Evolutionary conservation across 2,329 filamentous ascomycete genomes (phyloP), one percentile per base, ranked within the genome.

Genomic region (Fusarium caatingaense): DNA sequence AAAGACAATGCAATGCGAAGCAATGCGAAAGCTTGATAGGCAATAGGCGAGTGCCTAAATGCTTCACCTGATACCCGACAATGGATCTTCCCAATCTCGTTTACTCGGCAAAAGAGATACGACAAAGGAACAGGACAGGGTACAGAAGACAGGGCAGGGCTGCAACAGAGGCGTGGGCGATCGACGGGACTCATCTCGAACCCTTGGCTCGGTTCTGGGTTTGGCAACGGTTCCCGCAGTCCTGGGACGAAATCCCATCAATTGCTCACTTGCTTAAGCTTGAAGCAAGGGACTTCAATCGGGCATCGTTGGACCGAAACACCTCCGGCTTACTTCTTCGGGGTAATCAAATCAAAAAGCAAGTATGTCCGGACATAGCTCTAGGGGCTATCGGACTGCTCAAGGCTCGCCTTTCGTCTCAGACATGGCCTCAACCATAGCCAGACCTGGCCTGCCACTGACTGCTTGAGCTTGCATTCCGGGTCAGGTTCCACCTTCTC

Each of bases 21-120:
- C 49, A 53, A 49, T 15, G 60, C 28, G 23, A 16, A 27, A 47
- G 56, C 66, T 59, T 63, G 62, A 64, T 41, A 68, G 32, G 56
- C 58, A 69, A 60, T 67, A 66, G 67, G 71, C 54, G 59, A 67
- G 46, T 67, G 57, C 51, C 58, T 64, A 53, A 53, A 51, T 46
- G 48, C 30, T 56, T 57, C 34, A 64, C 40, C 54, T 47, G 60
- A 60, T 64, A 56, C 66, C 41, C 28, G 55, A 62, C 61, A 69
- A 72, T 71, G 71, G 64, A 30, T 61, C 64, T 58, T 48, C n/a
- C 54, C 45, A 61, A 60, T 54, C 62, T 59, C 51, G 50, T 63
- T 58, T 60, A 40, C 34, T 63, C 60, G 56, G 56, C 50, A 47
- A 48, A 68, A 48, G 34, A 46, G 8, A 48, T 7, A 51, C 48